A percentile compares a stretch with the other conserved stretches of the same genome.
These are phyloP conservation scores for Coix lacrymajobi DNA, from an alignment of 176 grass and related monocot genomes.

Conservation along the genomic window DNA sequence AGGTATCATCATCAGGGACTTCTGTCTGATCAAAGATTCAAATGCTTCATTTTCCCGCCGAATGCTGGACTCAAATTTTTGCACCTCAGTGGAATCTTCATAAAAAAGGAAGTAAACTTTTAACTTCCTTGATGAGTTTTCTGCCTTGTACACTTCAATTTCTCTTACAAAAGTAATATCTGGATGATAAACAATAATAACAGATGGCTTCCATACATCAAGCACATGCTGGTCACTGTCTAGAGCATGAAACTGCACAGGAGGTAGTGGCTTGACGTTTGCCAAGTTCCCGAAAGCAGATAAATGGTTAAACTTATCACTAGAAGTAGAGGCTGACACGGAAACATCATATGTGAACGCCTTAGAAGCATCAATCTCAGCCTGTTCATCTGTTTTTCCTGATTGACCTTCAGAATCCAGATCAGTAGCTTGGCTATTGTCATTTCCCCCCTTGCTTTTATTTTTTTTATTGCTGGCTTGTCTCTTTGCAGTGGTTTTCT, in stretches of 20 bases:
- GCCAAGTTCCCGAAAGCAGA: not conserved
- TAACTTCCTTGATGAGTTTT: constrained; percentile 62
- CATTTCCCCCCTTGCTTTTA: constrained; percentile 18
- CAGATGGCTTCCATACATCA: constrained; percentile 73
- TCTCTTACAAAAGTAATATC: constrained; percentile 92
- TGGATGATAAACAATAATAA: constrained; percentile 93
- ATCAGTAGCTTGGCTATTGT: constrained; percentile 30
- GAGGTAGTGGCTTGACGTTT: constrained; percentile 60
- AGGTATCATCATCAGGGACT: constrained; percentile 92
- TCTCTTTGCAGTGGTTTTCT: constrained; percentile 39
- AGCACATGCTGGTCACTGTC: constrained; percentile 75
- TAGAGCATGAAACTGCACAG: constrained; percentile 79
- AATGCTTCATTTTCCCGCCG: constrained; percentile 85
- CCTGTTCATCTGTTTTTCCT: constrained; percentile 30
- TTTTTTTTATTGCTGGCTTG: constrained; percentile 29
- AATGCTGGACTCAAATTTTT: constrained; percentile 92
- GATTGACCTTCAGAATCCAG: constrained; percentile 25
- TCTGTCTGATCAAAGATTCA: constrained; percentile 92
- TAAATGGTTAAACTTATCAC: not conserved
- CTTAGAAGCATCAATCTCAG: constrained; percentile 19
- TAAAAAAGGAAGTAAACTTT: constrained; percentile 96
- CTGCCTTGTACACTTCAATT: constrained; percentile 93
- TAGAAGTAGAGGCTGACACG: not conserved
- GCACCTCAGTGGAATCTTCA: constrained; percentile 84
- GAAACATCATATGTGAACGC: constrained; percentile 9